These are phyloP conservation scores for Hawksworthiomyces lignivorus DNA, from an alignment of 2,329 filamentous ascomycete species.

Conservation along the genomic window DNA sequence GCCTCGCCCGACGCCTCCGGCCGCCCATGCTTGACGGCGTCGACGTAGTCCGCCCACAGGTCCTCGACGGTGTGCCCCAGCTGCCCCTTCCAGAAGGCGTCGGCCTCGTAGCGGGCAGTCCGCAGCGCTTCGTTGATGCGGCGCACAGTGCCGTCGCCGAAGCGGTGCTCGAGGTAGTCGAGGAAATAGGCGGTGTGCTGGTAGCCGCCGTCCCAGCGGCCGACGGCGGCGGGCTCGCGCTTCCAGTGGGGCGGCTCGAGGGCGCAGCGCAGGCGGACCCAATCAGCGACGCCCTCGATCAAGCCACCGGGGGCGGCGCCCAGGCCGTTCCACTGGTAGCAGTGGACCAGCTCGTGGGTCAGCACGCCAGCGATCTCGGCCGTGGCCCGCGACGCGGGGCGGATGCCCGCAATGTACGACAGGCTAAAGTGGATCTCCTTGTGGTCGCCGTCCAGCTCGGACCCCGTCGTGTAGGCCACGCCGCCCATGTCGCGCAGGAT, in stretches of 20 bases:
- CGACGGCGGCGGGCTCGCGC: constrained; percentile 32
- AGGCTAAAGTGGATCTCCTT: constrained; percentile 90
- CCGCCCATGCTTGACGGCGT: constrained; percentile 18
- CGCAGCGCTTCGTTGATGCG: constrained; percentile 62
- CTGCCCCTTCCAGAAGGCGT: constrained; percentile 59
- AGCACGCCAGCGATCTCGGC: constrained; percentile 75
- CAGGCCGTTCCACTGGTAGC: constrained; percentile 71
- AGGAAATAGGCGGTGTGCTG: constrained; percentile 88
- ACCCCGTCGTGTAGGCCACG: constrained; percentile 82
- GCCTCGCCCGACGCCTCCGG: constrained; percentile 4
- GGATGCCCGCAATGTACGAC: constrained; percentile 55
- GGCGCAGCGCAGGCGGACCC: constrained; percentile 69
- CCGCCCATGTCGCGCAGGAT: constrained; percentile 72
- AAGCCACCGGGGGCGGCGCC: constrained; percentile 63
- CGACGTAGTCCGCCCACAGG: constrained; percentile 67
- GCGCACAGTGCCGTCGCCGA: constrained; percentile 51
- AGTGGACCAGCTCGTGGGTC: constrained; percentile 91
- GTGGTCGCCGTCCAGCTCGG: constrained; percentile 72
- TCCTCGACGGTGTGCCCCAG: constrained; percentile 58
- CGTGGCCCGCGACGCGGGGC: constrained; percentile 31
- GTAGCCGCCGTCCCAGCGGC: constrained; percentile 82
- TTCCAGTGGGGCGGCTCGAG: constrained; percentile 82
- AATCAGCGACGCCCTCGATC: constrained; percentile 89
- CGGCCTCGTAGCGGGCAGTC: constrained; percentile 54
- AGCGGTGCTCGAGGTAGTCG: constrained; percentile 69